Base-by-base conservation (phyloP, 1,139 yeast genomes). In the Taphrina deformans region DNA sequence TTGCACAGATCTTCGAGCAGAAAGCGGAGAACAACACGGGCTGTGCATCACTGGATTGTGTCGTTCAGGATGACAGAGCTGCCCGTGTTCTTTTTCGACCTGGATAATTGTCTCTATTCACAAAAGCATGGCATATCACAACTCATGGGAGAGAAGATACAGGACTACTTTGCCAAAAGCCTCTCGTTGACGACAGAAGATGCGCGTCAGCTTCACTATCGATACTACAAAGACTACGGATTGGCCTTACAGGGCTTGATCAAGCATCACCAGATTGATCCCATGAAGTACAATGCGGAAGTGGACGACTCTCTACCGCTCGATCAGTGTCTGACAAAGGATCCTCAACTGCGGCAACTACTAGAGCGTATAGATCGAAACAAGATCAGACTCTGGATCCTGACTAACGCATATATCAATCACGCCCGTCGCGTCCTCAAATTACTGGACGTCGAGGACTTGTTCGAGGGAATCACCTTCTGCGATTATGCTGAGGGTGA, bases 281-380 rank as follows among this genome's bases (percentile, higher is more conserved):
- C 97, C 2, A 75, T 93, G 75, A 93, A 89, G 70, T 93, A 93
- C 76, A 93, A 93, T 75, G 79, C 82, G 53, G 82, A 87, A 70
- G 98, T 93, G 18, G 99, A 93, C 75, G 98, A 93, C 73, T 86
- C 97, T 0, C 79, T 93, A 64, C 98, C 97, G 27, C 80, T 93
- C 71, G 93, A 89, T 67, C 78, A 82, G 55, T 88, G 90, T 9
- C 79, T 93, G 66, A 75, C 79, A 55, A 95, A 91, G 59, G 80
- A 78, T 66, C 73, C 74, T 1, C 72, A 71, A 35, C 72, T 79
- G 18, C 72, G 79, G 66, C 67, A 71, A 23, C 70, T 79, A 73
- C 72, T 79, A 9, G 69, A 69, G 58, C 61, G 72, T 14, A 69
- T 79, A 33, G 80, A 79, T 70, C 69, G 75, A 45, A 65, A 81